Evolutionary conservation across 1,284 basidiomycete genomes (phyloP), one percentile per base, ranked within the genome.

Genomic region (Xerocomus minutiporus): DNA sequence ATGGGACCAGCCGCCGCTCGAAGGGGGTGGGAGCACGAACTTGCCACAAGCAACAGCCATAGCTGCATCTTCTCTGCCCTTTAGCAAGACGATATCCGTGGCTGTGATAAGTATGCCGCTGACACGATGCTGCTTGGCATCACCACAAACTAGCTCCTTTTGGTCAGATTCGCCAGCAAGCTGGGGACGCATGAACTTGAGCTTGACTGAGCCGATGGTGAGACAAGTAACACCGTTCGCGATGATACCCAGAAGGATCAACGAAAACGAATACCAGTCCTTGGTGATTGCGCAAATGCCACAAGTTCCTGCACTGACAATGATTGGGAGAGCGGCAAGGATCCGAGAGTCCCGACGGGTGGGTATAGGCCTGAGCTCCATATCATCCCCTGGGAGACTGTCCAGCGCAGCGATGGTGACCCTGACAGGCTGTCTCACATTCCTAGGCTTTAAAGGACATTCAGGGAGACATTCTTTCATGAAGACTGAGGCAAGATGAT

Each of bases 241-340:
- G 4, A 68, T 2, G 25, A 68, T 64, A 8, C 65, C 66, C 13
- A 65, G 41, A 11, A 67, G 52, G 34, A 68, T 67, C 58, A 65
- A 46, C 7, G 59, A 52, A 49, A 62, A 67, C 2, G 56, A 55
- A 39, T 50, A 64, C 65, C 65, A 67, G 26, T 67, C 65, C 8
- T 15, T 6, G 20, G 53, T 48, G n/a, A 59, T 15, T 1, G 48
- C 67, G 29, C 63, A 64, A 12, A 48, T 38, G 12, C 45, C 40
- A 46, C 62, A 60, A 1, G 67, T 46, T 8, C 48, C 55, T 7
- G 43, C 26, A 13, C 63, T 67, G 40, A 52, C 46, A 2, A 48
- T 15, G 15, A 68, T 68, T 2, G 64, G 56, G 20, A 64, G 11
- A 26, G 49, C 23, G 25, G 62, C 54, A 23, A 61, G 8, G 26